Evolutionary conservation across 1,139 yeast genomes (phyloP).

Genomic region (Debaryomyces subglobosus): DNA sequence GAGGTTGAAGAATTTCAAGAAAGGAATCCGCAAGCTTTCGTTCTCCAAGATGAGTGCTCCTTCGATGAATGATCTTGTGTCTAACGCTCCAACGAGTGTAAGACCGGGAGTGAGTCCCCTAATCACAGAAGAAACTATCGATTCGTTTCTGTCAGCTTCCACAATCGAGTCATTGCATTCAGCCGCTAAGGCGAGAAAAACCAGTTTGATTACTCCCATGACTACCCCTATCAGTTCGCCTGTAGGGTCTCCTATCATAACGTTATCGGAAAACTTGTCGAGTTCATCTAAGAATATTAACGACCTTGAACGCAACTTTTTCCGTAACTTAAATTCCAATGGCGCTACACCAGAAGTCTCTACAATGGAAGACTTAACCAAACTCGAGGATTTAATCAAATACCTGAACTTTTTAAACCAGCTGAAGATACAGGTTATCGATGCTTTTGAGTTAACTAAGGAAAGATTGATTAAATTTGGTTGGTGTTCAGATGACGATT

Average conservation of each 20-base stretch:
- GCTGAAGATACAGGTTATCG: slow-evolving; percentile 35
- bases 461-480: slow-evolving; percentile 41
- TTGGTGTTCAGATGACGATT: slow-evolving; percentile 50
- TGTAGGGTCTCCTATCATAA: slow-evolving; percentile 43
- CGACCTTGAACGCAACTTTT: slow-evolving; percentile 41
- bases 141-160: slow-evolving; percentile 5
- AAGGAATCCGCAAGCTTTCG: slow-evolving; percentile 29
- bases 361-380: slow-evolving; percentile 30
- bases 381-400: slow-evolving; percentile 35
- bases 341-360: slow-evolving; percentile 14
- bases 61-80: slow-evolving; percentile 42
- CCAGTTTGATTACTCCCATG: slow-evolving; percentile 21
- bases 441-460: slow-evolving; percentile 41
- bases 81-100: slow-evolving; percentile 12
- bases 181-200: slow-evolving; percentile 8
- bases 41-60: slow-evolving; percentile 35
- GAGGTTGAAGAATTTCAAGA: slow-evolving; percentile 41
- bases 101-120: not conserved
- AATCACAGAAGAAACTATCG: not conserved
- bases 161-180: slow-evolving; percentile 4
- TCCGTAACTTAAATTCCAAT: slow-evolving; percentile 25
- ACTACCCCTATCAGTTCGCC: slow-evolving; percentile 36
- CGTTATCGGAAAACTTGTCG: slow-evolving; percentile 41
- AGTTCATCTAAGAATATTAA: slow-evolving; percentile 32
- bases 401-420: slow-evolving; percentile 34